Evolutionary conservation across 345 rosid genomes (phyloP), one percentile per base, ranked within the genome.

Genomic region (Eucalyptus rudis): DNA sequence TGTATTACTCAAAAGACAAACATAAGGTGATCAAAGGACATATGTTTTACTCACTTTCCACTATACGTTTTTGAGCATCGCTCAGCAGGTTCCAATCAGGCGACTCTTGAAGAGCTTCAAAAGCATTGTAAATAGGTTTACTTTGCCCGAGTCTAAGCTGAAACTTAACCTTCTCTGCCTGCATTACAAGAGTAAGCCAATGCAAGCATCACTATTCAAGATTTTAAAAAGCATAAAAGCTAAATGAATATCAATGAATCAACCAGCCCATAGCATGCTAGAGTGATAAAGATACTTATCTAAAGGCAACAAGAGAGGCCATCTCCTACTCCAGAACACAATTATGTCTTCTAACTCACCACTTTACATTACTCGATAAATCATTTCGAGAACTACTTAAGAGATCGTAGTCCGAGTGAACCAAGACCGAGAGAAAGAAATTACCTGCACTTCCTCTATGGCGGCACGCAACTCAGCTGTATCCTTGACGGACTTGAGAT

Each of bases 361-460:
- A 40, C 24, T 68, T 33, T 17, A 14, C 43, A 66, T 44, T 7
- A 33, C 80, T 68, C 40, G 33, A 33, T 33, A 31, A 31, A 31
- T 31, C 80, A 33, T 68, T 68, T 31, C 54, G 29, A 54, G 68
- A 76, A 49, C 49, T 45, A 33, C 12, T 20, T 51, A 14, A 22
- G 56, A 79, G 22, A 83, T 31, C 20, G 33, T 16, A 14, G 12
- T 62, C 79, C 58, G 3, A 87, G 36, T 22, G 36, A 51, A 43
- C 49, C 27, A 86, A 40, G 27, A 20, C 24, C 49, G 36, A 68
- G 36, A 9, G 24, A 16, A 52, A 19, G 86, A 88, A 3, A 36
- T 87, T 81, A 96, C 99, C 97, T 97, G 99, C 90, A 97, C 98
- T 91, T 97, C 98, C 91, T 96, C 98, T 87, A 97, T 95, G 66